Base-by-base conservation (phyloP, 495 filamentous ascomycete genomes). In the Daldinia loculata region DNA sequence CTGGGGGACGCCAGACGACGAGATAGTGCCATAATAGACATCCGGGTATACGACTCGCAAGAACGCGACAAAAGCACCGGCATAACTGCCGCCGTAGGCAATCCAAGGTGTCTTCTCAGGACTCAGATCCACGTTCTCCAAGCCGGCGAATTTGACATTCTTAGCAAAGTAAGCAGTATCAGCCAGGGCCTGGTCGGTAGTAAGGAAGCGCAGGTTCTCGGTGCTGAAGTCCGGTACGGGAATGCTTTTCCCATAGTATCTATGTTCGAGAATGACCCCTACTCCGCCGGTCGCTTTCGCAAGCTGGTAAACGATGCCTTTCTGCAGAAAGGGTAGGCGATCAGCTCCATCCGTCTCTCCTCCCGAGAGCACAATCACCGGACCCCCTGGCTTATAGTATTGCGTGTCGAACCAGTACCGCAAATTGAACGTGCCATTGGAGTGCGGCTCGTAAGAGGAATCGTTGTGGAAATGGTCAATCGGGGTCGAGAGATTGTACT, bases 401-500 rank as follows among this genome's bases (percentile, higher is more conserved):
- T 78, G 79, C 36, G 87, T 83, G 75, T 92, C 90, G 74, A 92
- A 90, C 88, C 89, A 93, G 79, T 93, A 94, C 8, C 90, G 88
- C 19, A 91, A 82, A 43, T 84, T 73, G 72, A 91, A 92, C 2
- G 76, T 84, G 29, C 67, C 87, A 59, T 86, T 75, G 43, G 81
- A 82, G 77, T 93, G 90, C n/a, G 91, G 90, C 72, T 86, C 89
- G 72, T 93, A 93, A 50, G 77, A 76, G 8, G 87, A 83, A 64
- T 91, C 87, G 76, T 92, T 91, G 78, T 88, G 89, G 81, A 92
- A 94, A 71, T 93, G 90, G 78, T 94, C 90, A 36, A 93, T 80
- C 22, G 91, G 91, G 2, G 89, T 87, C 6, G 86, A 84, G 70
- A 93, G 77, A 71, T 88, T 89, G 79, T 89, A 82, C 14, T 78